Evolutionary conservation across 139 green algal genomes (phyloP).

Genomic region (Axilococcus clingmanii): DNA sequence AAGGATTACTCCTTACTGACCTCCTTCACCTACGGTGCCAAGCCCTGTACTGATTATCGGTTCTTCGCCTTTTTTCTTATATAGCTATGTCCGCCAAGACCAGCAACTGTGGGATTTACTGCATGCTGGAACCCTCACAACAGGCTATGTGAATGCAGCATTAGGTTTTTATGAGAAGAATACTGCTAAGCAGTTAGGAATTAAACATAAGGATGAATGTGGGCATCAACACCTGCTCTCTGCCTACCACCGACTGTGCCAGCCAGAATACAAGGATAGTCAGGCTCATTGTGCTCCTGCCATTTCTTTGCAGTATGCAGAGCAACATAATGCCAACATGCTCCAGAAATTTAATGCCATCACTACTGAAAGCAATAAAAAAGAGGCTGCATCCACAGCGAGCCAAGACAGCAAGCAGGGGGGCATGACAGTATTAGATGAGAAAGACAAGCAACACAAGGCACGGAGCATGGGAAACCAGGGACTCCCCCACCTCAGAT

Average conservation of each 20-base stretch:
- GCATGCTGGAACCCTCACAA: constrained; percentile 51
- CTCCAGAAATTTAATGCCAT: neutral
- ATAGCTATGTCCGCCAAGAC: constrained; percentile 41
- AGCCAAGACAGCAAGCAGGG: neutral
- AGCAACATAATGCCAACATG: neutral
- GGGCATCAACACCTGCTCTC: constrained; percentile 5
- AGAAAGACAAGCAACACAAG: constrained; percentile 1
- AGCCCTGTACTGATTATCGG: no score
- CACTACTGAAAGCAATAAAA: neutral
- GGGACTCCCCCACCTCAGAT: constrained; percentile 23
- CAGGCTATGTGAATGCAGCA: constrained; percentile 29
- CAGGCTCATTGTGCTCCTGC: no score
- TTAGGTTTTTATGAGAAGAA: constrained; percentile 48
- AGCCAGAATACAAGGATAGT: constrained; percentile 6
- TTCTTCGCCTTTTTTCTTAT: neutral
- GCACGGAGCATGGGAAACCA: neutral
- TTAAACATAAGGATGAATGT: constrained; percentile 16
- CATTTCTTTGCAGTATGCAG: no score
- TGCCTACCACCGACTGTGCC: constrained; percentile 14
- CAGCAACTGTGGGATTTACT: constrained; percentile 36
- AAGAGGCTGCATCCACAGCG: neutral
- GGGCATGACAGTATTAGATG: neutral
- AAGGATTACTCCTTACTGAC: no score
- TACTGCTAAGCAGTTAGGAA: constrained; percentile 21
- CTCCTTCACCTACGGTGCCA: no score